Evolutionary conservation across 495 filamentous ascomycete species (phyloP).

Genomic region (Schizothecium vesticola): DNA sequence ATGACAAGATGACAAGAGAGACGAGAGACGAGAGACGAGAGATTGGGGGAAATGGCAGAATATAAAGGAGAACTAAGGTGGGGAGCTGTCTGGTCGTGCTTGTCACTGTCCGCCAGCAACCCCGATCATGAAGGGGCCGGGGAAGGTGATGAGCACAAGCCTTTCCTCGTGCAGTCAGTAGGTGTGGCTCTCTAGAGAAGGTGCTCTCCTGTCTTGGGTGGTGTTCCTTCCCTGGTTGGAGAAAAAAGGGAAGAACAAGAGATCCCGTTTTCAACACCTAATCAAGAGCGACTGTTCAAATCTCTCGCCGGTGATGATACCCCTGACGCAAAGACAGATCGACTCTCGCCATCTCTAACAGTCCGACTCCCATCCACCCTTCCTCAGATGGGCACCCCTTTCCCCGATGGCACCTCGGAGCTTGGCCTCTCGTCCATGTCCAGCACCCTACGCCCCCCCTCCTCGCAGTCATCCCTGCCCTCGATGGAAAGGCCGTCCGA

Average conservation of each 20-base stretch:
- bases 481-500: slow-evolving; percentile 10
- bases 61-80: not conserved
- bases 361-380: not conserved
- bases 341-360: not conserved
- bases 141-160: not conserved
- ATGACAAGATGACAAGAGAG: not conserved
- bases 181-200: not conserved
- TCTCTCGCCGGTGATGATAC: not conserved
- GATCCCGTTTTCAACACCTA: not conserved
- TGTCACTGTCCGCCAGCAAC: not conserved
- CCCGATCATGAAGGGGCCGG: not conserved
- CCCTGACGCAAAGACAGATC: not conserved
- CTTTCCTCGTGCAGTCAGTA: not conserved
- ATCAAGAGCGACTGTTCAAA: not conserved
- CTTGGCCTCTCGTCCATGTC: not conserved
- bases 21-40: not conserved
- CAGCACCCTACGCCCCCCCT: not conserved
- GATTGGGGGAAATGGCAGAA: not conserved
- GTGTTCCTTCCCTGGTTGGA: not conserved
- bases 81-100: not conserved
- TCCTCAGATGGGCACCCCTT: not conserved
- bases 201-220: too few relatives aligned
- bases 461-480: not conserved
- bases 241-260: not conserved
- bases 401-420: not conserved